Percentiles rank a stretch among this genome's conserved stretches.
These are phyloP conservation scores for Ascochyta koolunga DNA, from an alignment of 2,329 filamentous ascomycete species.

Conservation along the genomic window DNA sequence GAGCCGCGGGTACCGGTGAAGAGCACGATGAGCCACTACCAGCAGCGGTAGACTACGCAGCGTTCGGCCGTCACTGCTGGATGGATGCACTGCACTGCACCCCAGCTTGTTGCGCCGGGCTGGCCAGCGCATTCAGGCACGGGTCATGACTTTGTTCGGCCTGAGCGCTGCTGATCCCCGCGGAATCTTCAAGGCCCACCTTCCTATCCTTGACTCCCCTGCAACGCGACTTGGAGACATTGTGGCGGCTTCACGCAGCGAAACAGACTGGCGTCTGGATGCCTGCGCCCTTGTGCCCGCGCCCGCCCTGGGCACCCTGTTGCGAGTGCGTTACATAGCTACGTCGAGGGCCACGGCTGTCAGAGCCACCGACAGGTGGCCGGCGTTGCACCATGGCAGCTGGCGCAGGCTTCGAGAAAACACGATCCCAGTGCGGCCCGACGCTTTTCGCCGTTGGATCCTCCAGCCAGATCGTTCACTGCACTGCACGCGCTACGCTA, in stretches of 20 bases:
- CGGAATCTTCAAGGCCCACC: constrained; percentile 30
- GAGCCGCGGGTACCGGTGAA: constrained; percentile 26
- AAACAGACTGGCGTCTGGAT: constrained; percentile 19
- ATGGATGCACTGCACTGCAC: constrained; percentile 14
- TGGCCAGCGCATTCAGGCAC: constrained; percentile 36
- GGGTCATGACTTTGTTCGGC: constrained; percentile 29
- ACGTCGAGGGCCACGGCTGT: constrained; percentile 38
- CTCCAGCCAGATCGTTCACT: constrained; percentile 44
- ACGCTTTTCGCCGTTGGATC: constrained; percentile 45
- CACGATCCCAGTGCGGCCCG: constrained; percentile 48
- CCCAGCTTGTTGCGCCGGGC: constrained; percentile 11
- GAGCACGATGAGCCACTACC: constrained; percentile 6
- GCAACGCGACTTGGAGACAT: constrained; percentile 26
- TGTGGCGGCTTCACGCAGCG: constrained; percentile 39
- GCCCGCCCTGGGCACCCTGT: constrained; percentile 12
- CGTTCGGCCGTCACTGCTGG: constrained; percentile 22
- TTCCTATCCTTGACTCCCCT: constrained; percentile 13
- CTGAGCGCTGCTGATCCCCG: constrained; percentile 34
- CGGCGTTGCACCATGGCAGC: constrained; percentile 36
- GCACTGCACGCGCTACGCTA: constrained; percentile 21
- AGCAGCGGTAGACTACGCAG: no score
- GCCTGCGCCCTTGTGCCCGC: constrained; percentile 5
- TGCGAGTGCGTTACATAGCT: constrained; percentile 31
- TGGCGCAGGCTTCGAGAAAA: constrained; percentile 47
- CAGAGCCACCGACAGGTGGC: constrained; percentile 36